Percentiles rank a stretch among this genome's conserved stretches.
Conservation (phyloP, 2,329 filamentous ascomycete species). For the Claviceps digitariae region DNA sequence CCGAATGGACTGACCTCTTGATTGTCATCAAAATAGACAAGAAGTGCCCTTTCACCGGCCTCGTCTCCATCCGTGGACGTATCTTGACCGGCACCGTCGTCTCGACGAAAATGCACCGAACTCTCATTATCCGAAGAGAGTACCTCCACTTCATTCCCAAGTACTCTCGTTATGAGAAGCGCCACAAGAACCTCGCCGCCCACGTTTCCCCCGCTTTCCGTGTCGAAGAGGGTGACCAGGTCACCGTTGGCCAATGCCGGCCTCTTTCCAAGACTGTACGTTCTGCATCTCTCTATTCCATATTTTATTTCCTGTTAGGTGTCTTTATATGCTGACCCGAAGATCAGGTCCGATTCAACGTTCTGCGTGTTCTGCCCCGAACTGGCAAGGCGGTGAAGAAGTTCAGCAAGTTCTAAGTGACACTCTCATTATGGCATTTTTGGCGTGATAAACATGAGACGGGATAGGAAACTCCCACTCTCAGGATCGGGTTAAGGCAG, state of each 20-base stretch:
- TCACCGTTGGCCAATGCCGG: constrained; percentile 98
- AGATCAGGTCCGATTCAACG: constrained; percentile 90
- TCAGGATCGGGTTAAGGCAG: constrained; percentile 28
- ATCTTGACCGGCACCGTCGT: constrained; percentile 98
- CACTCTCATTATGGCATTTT: constrained; percentile 37
- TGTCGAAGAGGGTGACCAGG: constrained; percentile 99
- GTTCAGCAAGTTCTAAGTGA: constrained; percentile 93
- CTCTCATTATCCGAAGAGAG: constrained; percentile 97
- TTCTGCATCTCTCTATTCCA: constrained; percentile 16
- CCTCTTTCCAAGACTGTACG: constrained; percentile 98
- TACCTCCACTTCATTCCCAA: constrained; percentile 99
- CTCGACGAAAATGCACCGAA: constrained; percentile 99
- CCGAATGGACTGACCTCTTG: constrained; percentile 1
- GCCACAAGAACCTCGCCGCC: constrained; percentile 99
- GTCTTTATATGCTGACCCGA: constrained; percentile 11
- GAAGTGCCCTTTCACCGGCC: constrained; percentile 99
- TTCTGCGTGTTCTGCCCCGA: constrained; percentile 94
- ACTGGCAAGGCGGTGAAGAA: constrained; percentile 95
- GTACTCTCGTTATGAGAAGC: constrained; percentile 99
- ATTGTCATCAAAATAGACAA: constrained; percentile 55
- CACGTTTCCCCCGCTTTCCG: constrained; percentile 99
- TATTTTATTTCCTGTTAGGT: not conserved
- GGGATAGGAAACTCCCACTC: constrained; percentile 23
- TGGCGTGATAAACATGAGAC: constrained; percentile 37
- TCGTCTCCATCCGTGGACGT: constrained; percentile 99